A percentile compares a stretch with the other conserved stretches of the same genome.
These are phyloP conservation scores for Letharia columbiana DNA, from an alignment of 495 filamentous ascomycete genomes.

Conservation along the genomic window DNA sequence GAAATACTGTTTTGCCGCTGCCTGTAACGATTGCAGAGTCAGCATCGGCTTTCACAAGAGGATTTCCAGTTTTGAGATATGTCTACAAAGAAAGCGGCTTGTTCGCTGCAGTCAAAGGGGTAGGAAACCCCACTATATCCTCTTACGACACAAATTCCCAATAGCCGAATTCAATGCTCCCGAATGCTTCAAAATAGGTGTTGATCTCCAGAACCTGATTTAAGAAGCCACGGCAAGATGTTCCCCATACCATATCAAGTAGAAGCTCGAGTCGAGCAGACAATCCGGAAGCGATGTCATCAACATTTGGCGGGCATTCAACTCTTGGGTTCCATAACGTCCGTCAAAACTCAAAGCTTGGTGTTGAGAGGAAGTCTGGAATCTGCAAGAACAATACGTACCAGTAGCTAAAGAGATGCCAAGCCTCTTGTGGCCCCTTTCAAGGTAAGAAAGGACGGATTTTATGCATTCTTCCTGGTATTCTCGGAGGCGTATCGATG, in stretches of 20 bases:
- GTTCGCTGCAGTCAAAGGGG: neutral
- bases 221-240: neutral
- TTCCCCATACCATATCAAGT: neutral
- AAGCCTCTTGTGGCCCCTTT: constrained; percentile 67
- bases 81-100: neutral
- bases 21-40: constrained; percentile 27
- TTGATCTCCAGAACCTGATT: neutral
- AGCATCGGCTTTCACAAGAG: neutral
- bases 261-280: neutral
- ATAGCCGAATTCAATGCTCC: neutral
- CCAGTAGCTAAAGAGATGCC: constrained; percentile 85
- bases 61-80: neutral
- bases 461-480: constrained; percentile 90
- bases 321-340: neutral
- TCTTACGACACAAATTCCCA: neutral
- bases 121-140: neutral
- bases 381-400: neutral
- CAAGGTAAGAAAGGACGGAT: constrained; percentile 63
- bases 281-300: neutral
- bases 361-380: neutral
- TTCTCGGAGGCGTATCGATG: constrained; percentile 51
- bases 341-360: neutral
- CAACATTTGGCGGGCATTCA: neutral
- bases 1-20: constrained; percentile 73
- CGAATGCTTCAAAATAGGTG: neutral